Evolutionary conservation across 1,139 yeast genomes (phyloP), one percentile per base, ranked within the genome.

Genomic region (Yamadazyma friedrichii): DNA sequence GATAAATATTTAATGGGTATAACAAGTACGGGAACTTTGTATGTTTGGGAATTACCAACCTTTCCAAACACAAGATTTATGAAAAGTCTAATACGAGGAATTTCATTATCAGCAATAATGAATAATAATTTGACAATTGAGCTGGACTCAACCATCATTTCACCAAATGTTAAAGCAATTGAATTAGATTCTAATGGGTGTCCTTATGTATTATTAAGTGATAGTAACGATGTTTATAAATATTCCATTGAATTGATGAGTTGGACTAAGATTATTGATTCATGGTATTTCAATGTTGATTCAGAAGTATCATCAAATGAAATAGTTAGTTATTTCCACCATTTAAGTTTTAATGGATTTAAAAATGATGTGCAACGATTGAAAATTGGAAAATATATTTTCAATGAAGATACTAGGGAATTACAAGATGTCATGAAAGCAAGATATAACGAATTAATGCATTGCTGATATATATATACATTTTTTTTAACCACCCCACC

Each of bases 1-100:
- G 75, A 58, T 50, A 76, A 56, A 28, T 79, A 42, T 55, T 72
- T 93, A 2, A 59, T 88, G 49, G 79, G 84, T 2, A 52, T 78
- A 28, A 74, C 82, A 0, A 70, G 70, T 37, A 59, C 65, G 10
- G 84, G 82, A 2, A 55, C 74, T 35, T 42, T 80, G 1, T 71
- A 72, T 52, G 62, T 70, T 2, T 82, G 83, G 82, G 61, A 73
- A 46, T 49, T 80, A 31, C 56, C 59, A 1, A 33, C 37, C 1
- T 41, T 48, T 16, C 51, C 52, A 3, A 12, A 37, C 28, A 12
- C 44, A 40, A 33, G 45, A 35, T 5, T 54, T 2, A 24, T 71
- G 28, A 55, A 56, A 17, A 64, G 62, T 2, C 42, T 72, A 1
- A 49, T 76, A 30, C 59, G 57, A 26, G 73, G 70, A 1, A 65